Percentiles rank a stretch among this genome's conserved stretches.
Evolutionary conservation across 2,329 filamentous ascomycete genomes (phyloP).

Genomic region (Apiospora sp.): DNA sequence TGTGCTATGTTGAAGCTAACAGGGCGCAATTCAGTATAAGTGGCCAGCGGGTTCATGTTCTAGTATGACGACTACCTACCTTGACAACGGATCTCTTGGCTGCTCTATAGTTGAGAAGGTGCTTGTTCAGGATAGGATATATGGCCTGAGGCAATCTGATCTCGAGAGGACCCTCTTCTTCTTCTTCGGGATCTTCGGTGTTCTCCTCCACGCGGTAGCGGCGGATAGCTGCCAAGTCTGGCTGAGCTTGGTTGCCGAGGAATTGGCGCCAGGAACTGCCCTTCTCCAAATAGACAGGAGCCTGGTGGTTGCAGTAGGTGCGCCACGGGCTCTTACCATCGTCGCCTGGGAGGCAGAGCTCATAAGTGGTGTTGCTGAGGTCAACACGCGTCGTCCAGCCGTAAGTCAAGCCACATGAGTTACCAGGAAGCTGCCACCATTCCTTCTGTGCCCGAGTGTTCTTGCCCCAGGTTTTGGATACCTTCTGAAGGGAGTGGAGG

Average conservation of each 20-base stretch:
- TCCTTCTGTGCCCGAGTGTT: constrained; percentile 21
- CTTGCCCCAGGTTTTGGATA: constrained; percentile 25
- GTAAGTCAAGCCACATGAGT: constrained; percentile 26
- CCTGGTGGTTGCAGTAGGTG: neutral
- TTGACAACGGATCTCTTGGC: neutral
- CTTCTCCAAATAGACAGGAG: constrained; percentile 24
- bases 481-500: neutral
- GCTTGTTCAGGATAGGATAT: neutral
- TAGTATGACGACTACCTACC: neutral
- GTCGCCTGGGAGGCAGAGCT: neutral
- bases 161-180: constrained; percentile 8
- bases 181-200: neutral
- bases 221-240: neutral
- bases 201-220: neutral
- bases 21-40: neutral
- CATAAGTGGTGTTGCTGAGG: neutral
- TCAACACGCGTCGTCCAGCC: constrained; percentile 3
- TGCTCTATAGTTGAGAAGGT: neutral
- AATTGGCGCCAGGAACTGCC: constrained; percentile 28
- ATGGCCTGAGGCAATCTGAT: constrained; percentile 24
- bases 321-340: constrained; percentile 2
- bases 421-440: constrained; percentile 29
- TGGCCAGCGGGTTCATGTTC: too few species aligned
- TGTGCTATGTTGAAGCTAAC: neutral
- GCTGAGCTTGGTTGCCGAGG: constrained; percentile 25